phyloP scores from a whole-genome alignment of 2,329 filamentous ascomycete species.

The Curvularia hawaiiensis region DNA sequence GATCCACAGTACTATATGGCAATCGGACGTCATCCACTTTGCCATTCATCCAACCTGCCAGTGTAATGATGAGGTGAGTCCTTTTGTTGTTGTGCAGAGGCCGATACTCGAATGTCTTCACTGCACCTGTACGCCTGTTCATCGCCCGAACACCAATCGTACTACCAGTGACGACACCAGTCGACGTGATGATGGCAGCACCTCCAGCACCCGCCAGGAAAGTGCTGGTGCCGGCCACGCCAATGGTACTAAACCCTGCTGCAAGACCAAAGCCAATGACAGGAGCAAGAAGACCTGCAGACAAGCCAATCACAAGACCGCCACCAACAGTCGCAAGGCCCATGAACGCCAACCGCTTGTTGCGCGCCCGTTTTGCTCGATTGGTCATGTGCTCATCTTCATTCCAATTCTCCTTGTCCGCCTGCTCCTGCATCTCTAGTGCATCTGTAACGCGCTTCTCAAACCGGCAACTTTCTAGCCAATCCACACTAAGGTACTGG shows the following conservation, averaged over 20 bases:
- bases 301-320: slow-evolving; percentile 91
- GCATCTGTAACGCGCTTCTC: slow-evolving; percentile 97
- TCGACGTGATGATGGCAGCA: slow-evolving; percentile 90
- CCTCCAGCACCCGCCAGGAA: slow-evolving; percentile 93
- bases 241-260: slow-evolving; percentile 93
- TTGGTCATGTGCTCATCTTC: slow-evolving; percentile 92
- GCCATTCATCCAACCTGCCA: slow-evolving; percentile 98
- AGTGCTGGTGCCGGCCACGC: slow-evolving; percentile 82
- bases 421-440: slow-evolving; percentile 94
- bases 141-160: slow-evolving; percentile 86
- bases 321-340: slow-evolving; percentile 95
- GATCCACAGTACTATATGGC: slow-evolving; percentile 94
- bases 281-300: slow-evolving; percentile 87
- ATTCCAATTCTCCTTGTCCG: slow-evolving; percentile 96
- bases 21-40: slow-evolving; percentile 96
- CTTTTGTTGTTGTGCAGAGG: slow-evolving; percentile 98
- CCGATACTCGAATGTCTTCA: slow-evolving; percentile 95
- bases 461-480: slow-evolving; percentile 94
- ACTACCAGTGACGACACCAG: slow-evolving; percentile 83
- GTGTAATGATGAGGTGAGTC: slow-evolving; percentile 91
- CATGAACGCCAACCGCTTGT: slow-evolving; percentile 90
- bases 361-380: slow-evolving; percentile 79
- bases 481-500: slow-evolving; percentile 77
- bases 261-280: slow-evolving; percentile 93
- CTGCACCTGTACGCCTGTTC: slow-evolving; percentile 84